Evolutionary conservation across 768 basidiomycete genomes (phyloP).

Genomic region (Suillus occidentalis): DNA sequence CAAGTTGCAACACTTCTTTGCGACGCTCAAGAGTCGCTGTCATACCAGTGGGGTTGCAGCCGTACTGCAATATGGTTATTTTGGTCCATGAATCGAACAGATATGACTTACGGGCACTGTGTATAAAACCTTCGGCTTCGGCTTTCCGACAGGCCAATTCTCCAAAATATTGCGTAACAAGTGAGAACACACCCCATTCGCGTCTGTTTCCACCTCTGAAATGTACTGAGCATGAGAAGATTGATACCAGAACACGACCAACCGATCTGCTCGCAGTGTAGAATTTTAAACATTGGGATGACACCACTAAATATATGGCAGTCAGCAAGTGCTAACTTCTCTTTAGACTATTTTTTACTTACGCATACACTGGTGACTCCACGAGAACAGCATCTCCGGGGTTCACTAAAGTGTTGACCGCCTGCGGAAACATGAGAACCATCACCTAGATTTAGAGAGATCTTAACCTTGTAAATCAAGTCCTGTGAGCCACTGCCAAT

Average conservation of each 20-base stretch:
- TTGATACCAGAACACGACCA: slow-evolving; percentile 16
- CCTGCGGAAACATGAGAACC: slow-evolving; percentile 41
- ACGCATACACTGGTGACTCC: slow-evolving; percentile 82
- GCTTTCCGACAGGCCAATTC: slow-evolving; percentile 71
- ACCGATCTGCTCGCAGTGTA: slow-evolving; percentile 63
- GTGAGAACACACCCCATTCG: slow-evolving; percentile 61
- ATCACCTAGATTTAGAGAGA: background rate
- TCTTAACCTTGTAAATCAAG: slow-evolving; percentile 74
- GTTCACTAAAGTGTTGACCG: slow-evolving; percentile 67
- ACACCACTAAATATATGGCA: slow-evolving; percentile 48
- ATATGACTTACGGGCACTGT: slow-evolving; percentile 62
- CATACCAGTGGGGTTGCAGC: slow-evolving; percentile 85
- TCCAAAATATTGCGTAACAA: slow-evolving; percentile 65
- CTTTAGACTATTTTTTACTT: slow-evolving; percentile 25
- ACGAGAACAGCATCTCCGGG: slow-evolving; percentile 80
- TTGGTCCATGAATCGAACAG: slow-evolving; percentile 9
- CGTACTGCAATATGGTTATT: slow-evolving; percentile 49
- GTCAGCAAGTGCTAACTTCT: slow-evolving; percentile 11
- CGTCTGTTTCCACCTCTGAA: slow-evolving; percentile 77
- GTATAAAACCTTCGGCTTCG: slow-evolving; percentile 77
- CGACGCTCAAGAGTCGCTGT: slow-evolving; percentile 72
- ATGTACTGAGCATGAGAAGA: slow-evolving; percentile 7
- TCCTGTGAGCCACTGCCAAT: slow-evolving; percentile 89
- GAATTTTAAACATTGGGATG: slow-evolving; percentile 58
- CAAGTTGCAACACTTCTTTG: slow-evolving; percentile 68